Base-by-base conservation (phyloP, 352 stramenopile species). In the Globisporangium cylindrosporum region DNA sequence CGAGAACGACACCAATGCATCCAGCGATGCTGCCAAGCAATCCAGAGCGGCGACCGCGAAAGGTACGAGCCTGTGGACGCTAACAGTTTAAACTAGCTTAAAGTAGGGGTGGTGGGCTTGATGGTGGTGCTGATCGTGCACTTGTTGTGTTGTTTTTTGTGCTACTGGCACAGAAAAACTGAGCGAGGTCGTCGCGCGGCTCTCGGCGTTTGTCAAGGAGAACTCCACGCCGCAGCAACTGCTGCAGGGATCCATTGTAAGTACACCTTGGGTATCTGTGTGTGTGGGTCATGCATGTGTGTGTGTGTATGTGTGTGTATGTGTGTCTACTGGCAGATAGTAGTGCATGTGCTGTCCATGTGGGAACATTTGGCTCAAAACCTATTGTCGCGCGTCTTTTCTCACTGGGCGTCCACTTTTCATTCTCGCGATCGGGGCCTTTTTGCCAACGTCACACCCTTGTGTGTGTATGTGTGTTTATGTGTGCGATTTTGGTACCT, bases 131-230 rank as follows among this genome's bases (percentile, higher is more conserved):
- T 65, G 25, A 66, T 66, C 7, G 9, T 14, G 43, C 54, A 25
- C 38, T 2, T 32, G 27, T 29, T 54, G 7, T n/a, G 41, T 29
- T 43, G n/a, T 41, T 1, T 43, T 9, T 10, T 56, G 20, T 51
- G 5, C 7, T 7, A 9, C 12, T 9, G 32, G 54, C 3, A 2
- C 22, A 72, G 67, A 48, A 14, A 67, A 67, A 14, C 64, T 91
- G 65, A 79, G 70, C 43, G 85, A 90, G 55, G 84, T 93, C 20
- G 85, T 90, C 14, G 82, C 82, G 79, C 70, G 75, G 10, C 68
- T 93, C 20, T 88, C 83, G 27, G 81, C 68, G 22, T 78, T 93
- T 27, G 83, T 93, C 25, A 80, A 91, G 68, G 73, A 91, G 64
- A 88, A 91, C 56, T 77, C 71, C 20, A 69, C 77, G 53, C 76